Conservation (phyloP, 352 stramenopile genomes). For the Globisporangium paroecandrum region DNA sequence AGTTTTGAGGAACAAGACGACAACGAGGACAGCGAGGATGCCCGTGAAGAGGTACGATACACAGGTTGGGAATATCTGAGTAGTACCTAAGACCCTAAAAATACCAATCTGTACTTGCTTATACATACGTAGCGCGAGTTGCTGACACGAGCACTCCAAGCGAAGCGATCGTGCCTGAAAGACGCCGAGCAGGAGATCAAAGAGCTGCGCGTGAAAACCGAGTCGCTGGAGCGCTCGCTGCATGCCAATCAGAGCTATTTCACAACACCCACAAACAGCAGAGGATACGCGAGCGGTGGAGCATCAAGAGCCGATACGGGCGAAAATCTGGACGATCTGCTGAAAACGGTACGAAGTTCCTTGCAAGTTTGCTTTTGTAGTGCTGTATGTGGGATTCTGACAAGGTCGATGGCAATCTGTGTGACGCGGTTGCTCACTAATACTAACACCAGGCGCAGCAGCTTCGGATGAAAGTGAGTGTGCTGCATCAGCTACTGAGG, state of each 20-base stretch:
- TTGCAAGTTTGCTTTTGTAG: not conserved
- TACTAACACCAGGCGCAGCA: constrained; percentile 24
- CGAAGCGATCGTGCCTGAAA: constrained; percentile 13
- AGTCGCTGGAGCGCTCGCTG: constrained; percentile 11
- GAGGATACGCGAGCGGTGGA: not conserved
- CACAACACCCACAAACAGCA: not conserved
- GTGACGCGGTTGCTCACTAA: not conserved
- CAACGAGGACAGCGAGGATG: constrained; percentile 17
- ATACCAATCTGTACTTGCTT: not conserved
- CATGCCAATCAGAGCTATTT: not conserved
- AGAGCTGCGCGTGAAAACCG: constrained; percentile 10
- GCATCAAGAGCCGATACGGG: not conserved
- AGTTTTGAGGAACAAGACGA: constrained; percentile 11
- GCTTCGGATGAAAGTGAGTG: constrained; percentile 24
- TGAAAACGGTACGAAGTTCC: not conserved
- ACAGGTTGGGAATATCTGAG: not conserved
- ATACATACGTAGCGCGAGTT: constrained; percentile 15
- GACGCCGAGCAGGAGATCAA: constrained; percentile 13
- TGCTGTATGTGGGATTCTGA: not conserved
- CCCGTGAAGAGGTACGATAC: constrained; percentile 34
- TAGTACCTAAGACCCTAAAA: not conserved
- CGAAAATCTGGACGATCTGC: not conserved
- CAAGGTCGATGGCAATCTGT: not conserved
- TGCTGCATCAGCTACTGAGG: constrained; percentile 30
- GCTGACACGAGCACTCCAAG: constrained; percentile 17